Percentiles rank a stretch among this genome's conserved stretches.
Conservation (phyloP, 163 green algal species). For the Scenedesmus sp. region DNA sequence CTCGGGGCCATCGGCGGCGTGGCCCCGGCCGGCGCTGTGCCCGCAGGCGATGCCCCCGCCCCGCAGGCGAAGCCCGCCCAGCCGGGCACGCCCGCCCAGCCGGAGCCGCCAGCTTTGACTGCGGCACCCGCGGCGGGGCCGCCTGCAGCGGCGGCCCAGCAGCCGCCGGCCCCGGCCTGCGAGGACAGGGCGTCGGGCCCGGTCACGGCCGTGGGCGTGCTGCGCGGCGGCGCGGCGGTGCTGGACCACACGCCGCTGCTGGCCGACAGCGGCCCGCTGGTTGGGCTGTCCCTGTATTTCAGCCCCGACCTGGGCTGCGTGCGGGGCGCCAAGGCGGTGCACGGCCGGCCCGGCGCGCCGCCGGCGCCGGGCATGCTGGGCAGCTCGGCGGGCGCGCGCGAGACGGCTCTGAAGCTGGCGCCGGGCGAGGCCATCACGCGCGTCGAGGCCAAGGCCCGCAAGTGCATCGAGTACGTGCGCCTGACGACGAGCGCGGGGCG, state of each 20-base stretch:
- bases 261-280: not conserved
- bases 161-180: not conserved
- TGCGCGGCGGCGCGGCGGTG: not conserved
- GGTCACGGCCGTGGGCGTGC: not conserved
- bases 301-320: not conserved
- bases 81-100: too few species aligned
- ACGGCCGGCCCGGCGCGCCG: not conserved
- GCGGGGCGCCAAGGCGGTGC: not conserved
- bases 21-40: too few species aligned
- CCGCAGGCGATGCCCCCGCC: too few species aligned
- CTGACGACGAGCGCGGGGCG: not conserved
- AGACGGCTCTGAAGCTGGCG: not conserved
- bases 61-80: too few species aligned
- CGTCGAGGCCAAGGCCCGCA: conserved; percentile 7
- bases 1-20: too few species aligned
- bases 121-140: too few species aligned
- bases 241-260: not conserved
- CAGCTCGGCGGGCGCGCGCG: not conserved
- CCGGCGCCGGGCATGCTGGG: not conserved
- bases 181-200: not conserved
- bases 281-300: not conserved
- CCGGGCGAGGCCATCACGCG: not conserved
- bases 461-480: conserved; percentile 4
- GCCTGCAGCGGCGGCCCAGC: too few species aligned
- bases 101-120: too few species aligned